These are phyloP conservation scores for Massarina eburnea DNA, from an alignment of 2,329 filamentous ascomycete species.

Conservation along the genomic window DNA sequence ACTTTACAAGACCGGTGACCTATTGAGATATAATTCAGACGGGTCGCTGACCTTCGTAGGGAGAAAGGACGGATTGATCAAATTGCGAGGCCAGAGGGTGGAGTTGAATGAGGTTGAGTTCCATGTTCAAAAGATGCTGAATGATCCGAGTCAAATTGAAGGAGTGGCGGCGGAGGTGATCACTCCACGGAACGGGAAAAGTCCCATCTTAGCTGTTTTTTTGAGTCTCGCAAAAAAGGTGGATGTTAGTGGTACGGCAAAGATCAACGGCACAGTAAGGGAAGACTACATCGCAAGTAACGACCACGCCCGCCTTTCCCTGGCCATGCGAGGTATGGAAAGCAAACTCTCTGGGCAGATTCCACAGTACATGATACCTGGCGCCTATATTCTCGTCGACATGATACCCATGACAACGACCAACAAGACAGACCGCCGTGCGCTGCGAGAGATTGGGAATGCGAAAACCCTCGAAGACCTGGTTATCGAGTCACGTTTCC, in stretches of 20 bases:
- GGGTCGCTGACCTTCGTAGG: conserved; percentile 2
- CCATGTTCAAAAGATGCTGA: conserved; percentile 1
- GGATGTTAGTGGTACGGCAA: background rate
- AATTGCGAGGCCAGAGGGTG: conserved; percentile 14
- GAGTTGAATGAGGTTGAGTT: conserved; percentile 21
- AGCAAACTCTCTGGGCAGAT: background rate
- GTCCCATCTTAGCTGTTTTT: background rate
- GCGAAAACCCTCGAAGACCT: background rate
- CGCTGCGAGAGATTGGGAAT: background rate
- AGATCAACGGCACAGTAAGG: background rate
- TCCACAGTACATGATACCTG: background rate
- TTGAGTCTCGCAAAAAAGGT: too few relatives aligned
- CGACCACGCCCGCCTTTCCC: conserved; percentile 13
- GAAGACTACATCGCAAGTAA: background rate
- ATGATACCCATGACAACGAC: background rate
- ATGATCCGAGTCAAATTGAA: too few relatives aligned
- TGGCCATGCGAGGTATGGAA: too few relatives aligned
- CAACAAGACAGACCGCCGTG: background rate
- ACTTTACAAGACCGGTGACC: conserved; percentile 4
- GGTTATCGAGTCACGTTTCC: background rate
- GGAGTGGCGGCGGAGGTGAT: background rate
- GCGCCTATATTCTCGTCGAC: background rate
- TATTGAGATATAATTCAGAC: background rate
- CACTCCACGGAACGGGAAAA: background rate
- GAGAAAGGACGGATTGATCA: conserved; percentile 11